These are phyloP conservation scores for Pseudogymnoascus pannorum DNA, from an alignment of 2,329 filamentous ascomycete species.

Conservation along the genomic window DNA sequence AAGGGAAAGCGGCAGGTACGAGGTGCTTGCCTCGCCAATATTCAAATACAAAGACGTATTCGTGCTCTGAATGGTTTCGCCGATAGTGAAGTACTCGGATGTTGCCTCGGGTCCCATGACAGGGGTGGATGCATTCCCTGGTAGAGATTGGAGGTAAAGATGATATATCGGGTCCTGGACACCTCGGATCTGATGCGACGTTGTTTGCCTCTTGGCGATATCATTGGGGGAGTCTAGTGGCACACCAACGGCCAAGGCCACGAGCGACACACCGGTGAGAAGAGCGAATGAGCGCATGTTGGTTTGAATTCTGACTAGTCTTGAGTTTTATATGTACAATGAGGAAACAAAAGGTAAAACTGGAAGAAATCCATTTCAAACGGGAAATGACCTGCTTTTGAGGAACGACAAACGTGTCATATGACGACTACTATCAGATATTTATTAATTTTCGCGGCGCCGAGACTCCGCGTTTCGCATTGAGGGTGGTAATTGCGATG, in stretches of 20 bases:
- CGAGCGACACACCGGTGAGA: not conserved
- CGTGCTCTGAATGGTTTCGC: conserved; percentile 40
- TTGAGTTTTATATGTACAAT: not conserved
- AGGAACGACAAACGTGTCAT: not conserved
- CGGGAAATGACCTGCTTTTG: not conserved
- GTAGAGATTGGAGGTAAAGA: conserved; percentile 41
- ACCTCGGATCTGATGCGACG: conserved; percentile 41
- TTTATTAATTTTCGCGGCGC: not conserved
- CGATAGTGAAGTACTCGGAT: conserved; percentile 44
- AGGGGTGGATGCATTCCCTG: conserved; percentile 30
- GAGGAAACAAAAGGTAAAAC: not conserved
- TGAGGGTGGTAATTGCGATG: not conserved
- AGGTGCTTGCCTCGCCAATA: conserved; percentile 37
- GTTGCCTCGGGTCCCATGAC: conserved; percentile 45
- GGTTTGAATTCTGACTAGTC: not conserved
- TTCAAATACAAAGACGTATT: conserved; percentile 43
- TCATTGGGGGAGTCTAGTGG: not conserved
- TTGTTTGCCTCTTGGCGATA: conserved; percentile 11
- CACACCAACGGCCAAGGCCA: not conserved
- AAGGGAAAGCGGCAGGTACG: conserved; percentile 46
- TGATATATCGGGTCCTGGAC: conserved; percentile 45
- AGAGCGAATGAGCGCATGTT: not conserved
- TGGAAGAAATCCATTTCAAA: not conserved
- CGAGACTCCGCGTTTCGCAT: conserved; percentile 3
- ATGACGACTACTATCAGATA: not conserved